Evolutionary conservation across 2,329 filamentous ascomycete species (phyloP), one percentile per base, ranked within the genome.

Genomic region (Aspergillus quadricinctus): DNA sequence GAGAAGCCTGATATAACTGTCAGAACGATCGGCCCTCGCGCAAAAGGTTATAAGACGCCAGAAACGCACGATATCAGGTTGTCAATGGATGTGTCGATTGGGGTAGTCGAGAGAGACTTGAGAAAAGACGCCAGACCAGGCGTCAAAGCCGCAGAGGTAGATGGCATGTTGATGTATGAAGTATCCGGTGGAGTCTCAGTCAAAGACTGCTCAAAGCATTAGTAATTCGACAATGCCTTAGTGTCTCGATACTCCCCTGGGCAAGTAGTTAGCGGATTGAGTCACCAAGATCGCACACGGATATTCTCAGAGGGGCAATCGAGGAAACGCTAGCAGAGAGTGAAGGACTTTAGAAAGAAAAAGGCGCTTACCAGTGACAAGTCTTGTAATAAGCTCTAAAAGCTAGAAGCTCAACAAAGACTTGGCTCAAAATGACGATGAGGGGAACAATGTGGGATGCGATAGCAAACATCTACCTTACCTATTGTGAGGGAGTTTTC

Each of bases 81-180:
- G 73, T 97, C 92, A 62, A 95, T 88, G 8, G 90, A 92, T 45
- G 88, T 84, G 64, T 96, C 92, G 53, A 94, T 83, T 29, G 87
- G 81, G 53, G 85, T 87, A 37, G 83, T 82, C 71, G 90, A 93
- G 60, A 96, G 81, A 11, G 88, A 88, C 69, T 88, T 90, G 62
- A 95, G 82, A 67, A 91, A 94, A 50, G 87, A 88, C 49, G 87
- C 83, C 61, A 97, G 79, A 64, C 87, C 88, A 46, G 91, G 90
- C 73, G 89, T 86, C 70, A 83, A 77, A 65, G 82, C 78, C 63
- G 77, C 75, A 54, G 78, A 77, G n/a, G 78, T 72, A 54, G 82
- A 74, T 57, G 85, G 80, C 86, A 89, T 89, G 62, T 17, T 58
- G 54, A 31, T 37, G n/a, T 29, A 21, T 31, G 40, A 21, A 37